Base-by-base conservation (phyloP, 1,284 basidiomycete species). In the Sutorius eximius region DNA sequence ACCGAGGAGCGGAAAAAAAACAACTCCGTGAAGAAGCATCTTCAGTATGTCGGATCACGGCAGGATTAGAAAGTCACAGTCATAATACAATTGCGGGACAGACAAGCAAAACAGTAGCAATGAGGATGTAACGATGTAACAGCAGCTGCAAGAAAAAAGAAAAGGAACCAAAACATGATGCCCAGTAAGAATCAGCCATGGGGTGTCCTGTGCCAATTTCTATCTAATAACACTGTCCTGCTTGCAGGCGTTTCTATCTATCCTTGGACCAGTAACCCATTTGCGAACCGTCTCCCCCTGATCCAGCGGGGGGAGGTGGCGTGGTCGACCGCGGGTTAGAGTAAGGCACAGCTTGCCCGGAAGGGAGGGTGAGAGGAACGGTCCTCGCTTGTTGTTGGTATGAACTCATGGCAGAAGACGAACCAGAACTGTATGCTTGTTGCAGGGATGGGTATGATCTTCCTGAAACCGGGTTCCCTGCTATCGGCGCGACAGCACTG, bases 211-310 rank as follows among this genome's bases (percentile, higher is more conserved):
- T 64, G 51, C 55, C 52, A 53, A 55, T 53, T 58, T 67, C 59
- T 69, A 69, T 30, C 5, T 37, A 43, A 43, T 20, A 49, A 49
- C 41, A 40, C 15, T 29, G 51, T 63, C 46, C 42, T 52, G 46
- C 36, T 50, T 56, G 51, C 58, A 58, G 47, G 44, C 1, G 47
- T 52, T 52, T 44, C 42, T 50, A 59, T 46, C 58, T 61, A 34
- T 70, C 69, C 45, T 61, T 59, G 30, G 61, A 5, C 70, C 71
- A 72, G 55, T 70, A 73, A 1, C 59, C 57, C 51, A 58, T 30
- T 24, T 72, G 73, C 20, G 70, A 61, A 50, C 62, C 32, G 43
- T 67, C 64, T 54, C 49, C 59, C 53, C 54, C 68, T 49, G 68
- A 54, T 48, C 65, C 68, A 58, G 70, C 51, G 45, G 69, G 51